A percentile compares a stretch with the other conserved stretches of the same genome.
Conservation (phyloP, 495 filamentous ascomycete genomes). For the Chaetomium fimeti region DNA sequence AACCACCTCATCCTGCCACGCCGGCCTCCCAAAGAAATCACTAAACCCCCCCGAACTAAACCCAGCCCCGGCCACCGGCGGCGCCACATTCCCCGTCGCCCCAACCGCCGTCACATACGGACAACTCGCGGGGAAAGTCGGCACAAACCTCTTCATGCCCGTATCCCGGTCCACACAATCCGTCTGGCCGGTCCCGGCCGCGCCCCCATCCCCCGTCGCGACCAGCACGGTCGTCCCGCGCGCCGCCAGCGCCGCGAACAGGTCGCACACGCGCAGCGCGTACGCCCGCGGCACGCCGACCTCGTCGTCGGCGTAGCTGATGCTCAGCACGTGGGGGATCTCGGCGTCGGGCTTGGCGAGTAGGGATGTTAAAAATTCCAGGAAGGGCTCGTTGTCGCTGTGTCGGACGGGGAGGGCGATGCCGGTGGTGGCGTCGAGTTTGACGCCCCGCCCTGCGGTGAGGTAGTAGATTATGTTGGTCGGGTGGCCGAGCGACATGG, state of each 20-base stretch:
- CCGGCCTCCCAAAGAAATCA: conserved; percentile 61
- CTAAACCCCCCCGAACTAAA: conserved; percentile 73
- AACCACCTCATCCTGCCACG: conserved; percentile 63
- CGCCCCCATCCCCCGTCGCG: conserved; percentile 70
- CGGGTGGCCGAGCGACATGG: conserved; percentile 59
- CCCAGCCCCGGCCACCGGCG: conserved; percentile 56
- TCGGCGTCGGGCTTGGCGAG: conserved; percentile 57
- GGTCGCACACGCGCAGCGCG: conserved; percentile 62
- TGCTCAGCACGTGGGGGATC: conserved; percentile 70
- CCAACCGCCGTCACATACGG: conserved; percentile 80
- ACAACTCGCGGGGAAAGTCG: conserved; percentile 74
- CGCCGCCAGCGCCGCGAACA: conserved; percentile 69
- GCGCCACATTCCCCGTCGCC: conserved; percentile 57
- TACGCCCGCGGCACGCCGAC: conserved; percentile 63
- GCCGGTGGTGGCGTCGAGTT: conserved; percentile 52
- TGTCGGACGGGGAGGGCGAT: conserved; percentile 38
- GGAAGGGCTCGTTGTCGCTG: conserved; percentile 76
- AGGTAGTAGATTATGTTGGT: conserved; percentile 61
- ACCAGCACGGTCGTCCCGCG: conserved; percentile 72
- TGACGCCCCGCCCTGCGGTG: conserved; percentile 61
- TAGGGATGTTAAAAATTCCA: conserved; percentile 74
- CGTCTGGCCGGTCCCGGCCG: conserved; percentile 51
- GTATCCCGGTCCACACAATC: conserved; percentile 49
- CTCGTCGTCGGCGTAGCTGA: conserved; percentile 72
- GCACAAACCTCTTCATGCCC: conserved; percentile 56